Conservation (phyloP, 345 rosid genomes). For the Rhizophora apiculata region DNA sequence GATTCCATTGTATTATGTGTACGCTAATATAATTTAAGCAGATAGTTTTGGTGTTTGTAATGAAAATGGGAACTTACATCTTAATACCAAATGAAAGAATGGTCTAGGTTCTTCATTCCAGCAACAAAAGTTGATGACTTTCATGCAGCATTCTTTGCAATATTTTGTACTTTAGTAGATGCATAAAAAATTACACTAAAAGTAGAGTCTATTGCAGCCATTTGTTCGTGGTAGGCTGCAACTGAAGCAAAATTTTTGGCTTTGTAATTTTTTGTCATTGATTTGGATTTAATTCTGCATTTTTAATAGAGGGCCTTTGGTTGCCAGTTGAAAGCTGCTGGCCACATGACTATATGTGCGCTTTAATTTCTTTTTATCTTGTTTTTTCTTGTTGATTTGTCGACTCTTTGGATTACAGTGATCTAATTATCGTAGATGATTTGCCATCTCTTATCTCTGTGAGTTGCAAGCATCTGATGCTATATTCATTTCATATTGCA, state of each 20-base stretch:
- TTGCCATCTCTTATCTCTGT: not conserved
- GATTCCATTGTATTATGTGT: not conserved
- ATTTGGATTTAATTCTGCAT: no score
- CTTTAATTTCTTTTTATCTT: no score
- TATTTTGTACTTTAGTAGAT: no score
- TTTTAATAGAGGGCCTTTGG: not conserved
- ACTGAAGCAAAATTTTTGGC: no score
- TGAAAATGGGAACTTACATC: not conserved
- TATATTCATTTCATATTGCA: slow-evolving; percentile 31
- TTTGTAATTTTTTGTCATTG: no score
- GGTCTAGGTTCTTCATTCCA: not conserved
- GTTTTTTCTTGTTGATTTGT: no score
- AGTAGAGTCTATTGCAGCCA: no score
- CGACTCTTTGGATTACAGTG: no score
- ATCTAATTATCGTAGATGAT: not conserved
- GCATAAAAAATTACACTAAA: no score
- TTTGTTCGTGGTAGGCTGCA: no score
- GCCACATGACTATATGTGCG: not conserved
- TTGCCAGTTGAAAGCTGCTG: not conserved
- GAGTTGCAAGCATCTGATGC: slow-evolving; percentile 34
- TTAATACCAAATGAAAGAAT: not conserved
- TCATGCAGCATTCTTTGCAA: not conserved
- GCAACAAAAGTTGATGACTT: not conserved
- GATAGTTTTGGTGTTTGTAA: not conserved
- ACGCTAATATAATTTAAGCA: not conserved